Evolutionary conservation across 2,329 filamentous ascomycete genomes (phyloP), one percentile per base, ranked within the genome.

Genomic region (Lecanosticta acicola): DNA sequence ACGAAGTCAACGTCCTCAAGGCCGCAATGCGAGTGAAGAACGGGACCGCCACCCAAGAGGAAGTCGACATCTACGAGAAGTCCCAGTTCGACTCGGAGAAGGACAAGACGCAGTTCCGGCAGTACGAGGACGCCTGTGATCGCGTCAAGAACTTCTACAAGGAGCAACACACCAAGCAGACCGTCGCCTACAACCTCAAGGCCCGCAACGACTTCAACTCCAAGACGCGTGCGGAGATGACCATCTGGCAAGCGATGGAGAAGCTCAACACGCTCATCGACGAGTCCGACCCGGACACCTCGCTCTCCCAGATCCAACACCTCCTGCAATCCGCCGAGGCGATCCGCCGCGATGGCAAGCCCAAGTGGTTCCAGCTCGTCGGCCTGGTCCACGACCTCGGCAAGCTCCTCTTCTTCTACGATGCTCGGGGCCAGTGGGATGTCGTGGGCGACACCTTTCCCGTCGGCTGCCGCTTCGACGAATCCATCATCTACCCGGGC

Each of bases 231-330:
- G 80, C 84, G 13, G 77, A 85, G 66, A 87, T 94, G 85, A 84
- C 83, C 51, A 77, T 94, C 65, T 94, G 88, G 89, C 76, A 94
- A 66, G 89, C 89, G 16, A 93, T 94, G 71, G 87, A 94, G 77
- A 90, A 88, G 69, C 83, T 94, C 62, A 87, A 94, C 76, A 88
- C 85, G 0, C 78, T 94, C 42, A 85, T 94, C 66, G 89, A 95
- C 70, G 86, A 94, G 69, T 89, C 84, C 16, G 89, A 95, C 71
- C 89, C 89, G 1, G 88, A 95, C 71, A 94, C 89, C 37, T 81
- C 79, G 39, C 81, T 95, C 52, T 84, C 81, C 20, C 89, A 94
- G 72, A 94, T 94, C 64, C 85, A 94, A 69, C 89, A 94, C 68
- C 77, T 94, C 21, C 79, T 94, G 13, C 89, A 95, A 67, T 83